A percentile compares a stretch with the other conserved stretches of the same genome.
Conservation (phyloP, 2,329 filamentous ascomycete genomes). For the Chrysoporthe cubensis region DNA sequence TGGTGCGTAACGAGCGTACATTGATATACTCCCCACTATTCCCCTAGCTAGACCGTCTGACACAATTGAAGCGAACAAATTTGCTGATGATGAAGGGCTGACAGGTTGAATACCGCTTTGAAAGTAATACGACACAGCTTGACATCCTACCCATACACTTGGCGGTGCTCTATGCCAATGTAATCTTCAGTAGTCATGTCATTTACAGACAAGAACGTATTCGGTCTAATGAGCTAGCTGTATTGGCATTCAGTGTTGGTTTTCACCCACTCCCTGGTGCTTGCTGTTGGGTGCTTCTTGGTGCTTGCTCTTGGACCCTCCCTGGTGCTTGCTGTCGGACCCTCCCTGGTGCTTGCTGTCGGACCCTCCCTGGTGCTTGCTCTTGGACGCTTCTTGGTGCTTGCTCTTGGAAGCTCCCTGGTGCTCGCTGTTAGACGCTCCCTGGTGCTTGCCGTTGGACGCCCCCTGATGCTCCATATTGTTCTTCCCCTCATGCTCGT, state of each 20-base stretch:
- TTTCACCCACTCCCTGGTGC: background rate
- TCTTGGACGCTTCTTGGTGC: background rate
- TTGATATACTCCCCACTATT: too few relatives aligned
- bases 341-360: background rate
- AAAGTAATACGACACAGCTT: background rate
- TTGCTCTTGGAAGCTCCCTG: background rate
- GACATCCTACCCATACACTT: background rate
- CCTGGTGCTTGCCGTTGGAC: background rate
- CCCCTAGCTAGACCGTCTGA: too few relatives aligned
- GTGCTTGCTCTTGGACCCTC: background rate
- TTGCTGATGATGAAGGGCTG: too few relatives aligned
- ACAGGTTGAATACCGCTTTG: background rate
- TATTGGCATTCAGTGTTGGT: background rate
- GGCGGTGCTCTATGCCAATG: background rate
- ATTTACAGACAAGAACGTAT: background rate
- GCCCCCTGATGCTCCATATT: background rate
- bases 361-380: background rate
- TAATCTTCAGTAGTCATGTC: background rate
- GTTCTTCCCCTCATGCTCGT: background rate
- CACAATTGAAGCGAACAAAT: too few relatives aligned
- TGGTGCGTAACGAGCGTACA: too few relatives aligned
- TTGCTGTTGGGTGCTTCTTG: background rate
- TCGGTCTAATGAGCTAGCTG: background rate
- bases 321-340: background rate
- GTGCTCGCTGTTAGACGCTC: background rate